Base-by-base conservation (phyloP, 495 filamentous ascomycete genomes). In the Neurospora intermedia region DNA sequence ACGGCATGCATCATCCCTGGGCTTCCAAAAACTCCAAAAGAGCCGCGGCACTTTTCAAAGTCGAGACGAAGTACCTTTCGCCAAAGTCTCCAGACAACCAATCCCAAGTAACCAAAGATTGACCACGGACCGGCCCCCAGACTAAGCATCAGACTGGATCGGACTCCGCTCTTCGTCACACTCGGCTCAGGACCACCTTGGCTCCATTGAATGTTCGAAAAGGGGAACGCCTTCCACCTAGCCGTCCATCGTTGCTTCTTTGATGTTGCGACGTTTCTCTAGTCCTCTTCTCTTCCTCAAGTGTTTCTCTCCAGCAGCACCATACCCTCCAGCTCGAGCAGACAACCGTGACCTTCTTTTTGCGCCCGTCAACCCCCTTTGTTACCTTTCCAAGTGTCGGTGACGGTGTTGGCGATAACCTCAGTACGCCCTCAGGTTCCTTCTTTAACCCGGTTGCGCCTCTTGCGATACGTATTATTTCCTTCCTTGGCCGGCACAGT, bases 171-270 rank as follows among this genome's bases (percentile, higher is more conserved):
- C 35, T 72, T 31, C 74, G 77, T 78, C 73, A 54, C 69, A 73
- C 75, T 79, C 76, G 77, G 76, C 74, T 71, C 48, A 69, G 62
- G 70, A 70, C 38, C 31, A 23, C 23, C 46, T 72, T 74, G 46
- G 70, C 59, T 69, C 41, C 62, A 62, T 62, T 76, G 70, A 7
- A 69, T 70, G 15, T 62, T 35, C 73, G 73, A 75, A 79, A 78
- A 75, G 77, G 76, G 69, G 74, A 72, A 43, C 42, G 70, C 72
- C 43, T 66, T 62, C 72, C 73, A 27, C 8, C 70, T 59, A 18
- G 27, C 54, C 54, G 27, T 66, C 54, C 54, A 35, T 66, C 54
- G 13, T 38, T 35, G 54, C 27, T 66, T 66, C 54, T 66, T 66
- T 66, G 54, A 31, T 18, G 54, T 59, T 59, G 48, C 48, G 27